These are phyloP conservation scores for Paramecium octaurelia DNA, from an alignment of 73 alveolate genomes.

Conservation along the genomic window DNA sequence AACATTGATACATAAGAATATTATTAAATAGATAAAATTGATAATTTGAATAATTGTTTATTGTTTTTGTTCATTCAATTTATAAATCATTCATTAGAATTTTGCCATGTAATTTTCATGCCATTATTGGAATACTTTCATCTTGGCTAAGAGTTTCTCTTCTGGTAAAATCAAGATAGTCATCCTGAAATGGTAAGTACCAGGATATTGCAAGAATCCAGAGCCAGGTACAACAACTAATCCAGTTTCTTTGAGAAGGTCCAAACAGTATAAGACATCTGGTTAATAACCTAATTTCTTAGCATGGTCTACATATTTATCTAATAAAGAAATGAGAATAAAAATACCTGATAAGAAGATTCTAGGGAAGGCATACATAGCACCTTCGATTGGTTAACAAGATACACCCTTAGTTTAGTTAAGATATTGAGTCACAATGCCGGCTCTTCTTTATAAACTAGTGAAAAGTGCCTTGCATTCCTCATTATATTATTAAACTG, in stretches of 20 bases:
- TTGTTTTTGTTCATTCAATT: neutral
- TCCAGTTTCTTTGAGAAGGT: constrained; percentile 82
- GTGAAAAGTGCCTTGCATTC: constrained; percentile 68
- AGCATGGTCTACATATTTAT: constrained; percentile 71
- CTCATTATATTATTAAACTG: constrained; percentile 63
- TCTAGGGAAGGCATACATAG: constrained; percentile 90
- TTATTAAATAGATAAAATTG: neutral
- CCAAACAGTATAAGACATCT: constrained; percentile 74
- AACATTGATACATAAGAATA: neutral
- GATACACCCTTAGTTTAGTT: constrained; percentile 68
- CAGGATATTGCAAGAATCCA: constrained; percentile 83
- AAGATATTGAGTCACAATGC: constrained; percentile 63
- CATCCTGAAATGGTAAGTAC: constrained; percentile 84
- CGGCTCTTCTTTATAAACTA: constrained; percentile 72
- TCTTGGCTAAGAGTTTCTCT: constrained; percentile 59
- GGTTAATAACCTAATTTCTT: constrained; percentile 64
- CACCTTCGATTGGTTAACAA: constrained; percentile 83
- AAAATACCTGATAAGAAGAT: constrained; percentile 65
- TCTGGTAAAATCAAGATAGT: constrained; percentile 73
- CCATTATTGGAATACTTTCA: constrained; percentile 64
- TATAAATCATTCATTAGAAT: neutral
- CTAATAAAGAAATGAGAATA: neutral
- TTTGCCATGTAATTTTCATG: constrained; percentile 12
- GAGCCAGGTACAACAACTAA: constrained; percentile 90
- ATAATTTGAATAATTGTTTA: neutral